Evolutionary conservation across 1,139 yeast species (phyloP).

Genomic region (Yarrowia galli): DNA sequence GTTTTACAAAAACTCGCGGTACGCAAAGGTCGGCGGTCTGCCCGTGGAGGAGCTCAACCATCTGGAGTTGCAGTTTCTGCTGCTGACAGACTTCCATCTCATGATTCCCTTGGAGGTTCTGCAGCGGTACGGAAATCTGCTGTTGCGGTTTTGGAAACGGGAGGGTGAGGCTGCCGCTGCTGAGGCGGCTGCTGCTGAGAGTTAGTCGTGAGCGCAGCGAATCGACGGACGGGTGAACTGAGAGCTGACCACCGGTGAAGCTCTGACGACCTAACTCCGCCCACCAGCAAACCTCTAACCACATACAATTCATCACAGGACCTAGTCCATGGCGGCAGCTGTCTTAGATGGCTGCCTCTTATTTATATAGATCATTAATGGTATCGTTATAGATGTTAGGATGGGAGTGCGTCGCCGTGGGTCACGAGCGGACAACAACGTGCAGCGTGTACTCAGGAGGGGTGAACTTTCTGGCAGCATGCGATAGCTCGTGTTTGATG

Average conservation of each 20-base stretch:
- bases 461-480: no score
- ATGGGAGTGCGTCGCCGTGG: no score
- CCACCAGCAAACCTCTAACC: no score
- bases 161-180: constrained; percentile 49
- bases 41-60: constrained; percentile 94
- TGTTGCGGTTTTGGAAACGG: constrained; percentile 83
- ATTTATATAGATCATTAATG: constrained; percentile 35
- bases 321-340: constrained; percentile 23
- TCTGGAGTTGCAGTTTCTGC: constrained; percentile 85
- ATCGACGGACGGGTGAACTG: no score
- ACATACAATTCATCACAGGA: constrained; percentile 21
- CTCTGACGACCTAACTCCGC: no score
- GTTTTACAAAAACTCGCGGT: constrained; percentile 92
- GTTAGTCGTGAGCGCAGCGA: background rate
- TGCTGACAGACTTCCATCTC: constrained; percentile 83
- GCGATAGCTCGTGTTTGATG: no score
- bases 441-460: background rate
- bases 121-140: constrained; percentile 86
- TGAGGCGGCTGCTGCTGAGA: background rate
- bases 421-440: no score
- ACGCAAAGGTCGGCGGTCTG: constrained; percentile 97
- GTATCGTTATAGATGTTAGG: constrained; percentile 36
- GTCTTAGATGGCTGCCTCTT: background rate
- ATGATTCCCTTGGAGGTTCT: constrained; percentile 90
- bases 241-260: no score